phyloP scores from a whole-genome alignment of 305 asterid species.

The Caryopteris hybrid region DNA sequence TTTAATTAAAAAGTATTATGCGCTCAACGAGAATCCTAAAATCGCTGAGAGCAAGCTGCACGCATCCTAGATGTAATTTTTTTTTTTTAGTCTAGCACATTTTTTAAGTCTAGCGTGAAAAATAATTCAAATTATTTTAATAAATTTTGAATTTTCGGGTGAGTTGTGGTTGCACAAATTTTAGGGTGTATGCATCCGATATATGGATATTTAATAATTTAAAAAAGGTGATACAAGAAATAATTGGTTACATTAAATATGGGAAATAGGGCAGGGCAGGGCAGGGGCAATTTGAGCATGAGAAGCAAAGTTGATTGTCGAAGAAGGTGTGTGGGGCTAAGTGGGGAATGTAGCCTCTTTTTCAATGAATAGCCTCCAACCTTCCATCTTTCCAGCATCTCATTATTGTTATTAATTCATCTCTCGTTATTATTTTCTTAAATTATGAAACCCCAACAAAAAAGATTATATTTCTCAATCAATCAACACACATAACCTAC shows the following conservation, averaged over 20 bases:
- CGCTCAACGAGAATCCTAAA: no score
- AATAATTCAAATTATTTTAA: no score
- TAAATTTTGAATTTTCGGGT: no score
- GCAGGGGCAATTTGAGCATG: background rate
- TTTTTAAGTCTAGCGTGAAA: no score
- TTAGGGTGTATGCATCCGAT: no score
- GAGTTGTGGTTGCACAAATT: no score
- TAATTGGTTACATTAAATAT: background rate
- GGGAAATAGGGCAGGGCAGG: background rate
- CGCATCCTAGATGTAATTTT: no score
- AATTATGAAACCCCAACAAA: background rate
- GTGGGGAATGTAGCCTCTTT: conserved; percentile 12
- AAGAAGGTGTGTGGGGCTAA: conserved; percentile 12
- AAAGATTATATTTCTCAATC: conserved; percentile 23
- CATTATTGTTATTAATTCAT: conserved; percentile 4
- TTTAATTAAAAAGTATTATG: no score
- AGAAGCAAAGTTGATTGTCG: background rate
- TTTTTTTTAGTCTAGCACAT: no score
- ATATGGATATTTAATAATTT: no score
- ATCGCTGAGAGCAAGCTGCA: no score
- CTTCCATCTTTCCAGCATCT: conserved; percentile 15
- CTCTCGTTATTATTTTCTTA: background rate
- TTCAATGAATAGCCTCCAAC: background rate
- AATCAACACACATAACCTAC: background rate
- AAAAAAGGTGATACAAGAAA: no score